phyloP scores from a whole-genome alignment of 345 rosid genomes.

The Noccaea bulbosa region DNA sequence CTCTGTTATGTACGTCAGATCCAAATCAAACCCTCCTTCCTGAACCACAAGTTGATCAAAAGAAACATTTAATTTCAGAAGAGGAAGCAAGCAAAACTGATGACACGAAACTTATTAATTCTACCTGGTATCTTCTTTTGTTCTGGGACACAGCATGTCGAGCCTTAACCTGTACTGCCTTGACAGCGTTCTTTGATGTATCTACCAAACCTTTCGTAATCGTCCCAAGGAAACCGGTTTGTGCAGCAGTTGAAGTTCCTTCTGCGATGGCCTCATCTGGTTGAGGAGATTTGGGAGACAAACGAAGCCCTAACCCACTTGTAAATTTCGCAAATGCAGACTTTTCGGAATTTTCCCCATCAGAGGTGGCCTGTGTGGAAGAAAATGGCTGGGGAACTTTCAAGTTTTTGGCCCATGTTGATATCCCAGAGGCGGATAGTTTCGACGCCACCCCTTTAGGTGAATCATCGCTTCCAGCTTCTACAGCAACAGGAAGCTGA shows the following conservation, averaged over 20 bases:
- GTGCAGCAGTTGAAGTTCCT: constrained; percentile 53
- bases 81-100: constrained; percentile 8
- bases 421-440: constrained; percentile 60
- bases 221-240: constrained; percentile 69
- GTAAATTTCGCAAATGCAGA: constrained; percentile 80
- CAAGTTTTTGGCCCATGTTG: constrained; percentile 76
- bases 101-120: not conserved
- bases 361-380: constrained; percentile 51
- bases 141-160: constrained; percentile 89
- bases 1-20: constrained; percentile 83
- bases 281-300: constrained; percentile 73
- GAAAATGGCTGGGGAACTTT: constrained; percentile 73
- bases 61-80: constrained; percentile 3
- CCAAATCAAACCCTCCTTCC: constrained; percentile 95
- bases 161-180: constrained; percentile 92
- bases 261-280: constrained; percentile 50
- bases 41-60: constrained; percentile 40
- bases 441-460: constrained; percentile 59
- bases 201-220: constrained; percentile 80
- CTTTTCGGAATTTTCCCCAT: constrained; percentile 56
- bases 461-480: constrained; percentile 47
- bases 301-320: constrained; percentile 66
- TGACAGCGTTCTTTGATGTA: constrained; percentile 85
- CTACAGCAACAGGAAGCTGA: constrained; percentile 47
- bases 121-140: constrained; percentile 84